A percentile compares a stretch with the other conserved stretches of the same genome.
Evolutionary conservation across 208 protist species (phyloP).

Genomic region (Vickermania spadyakhi): DNA sequence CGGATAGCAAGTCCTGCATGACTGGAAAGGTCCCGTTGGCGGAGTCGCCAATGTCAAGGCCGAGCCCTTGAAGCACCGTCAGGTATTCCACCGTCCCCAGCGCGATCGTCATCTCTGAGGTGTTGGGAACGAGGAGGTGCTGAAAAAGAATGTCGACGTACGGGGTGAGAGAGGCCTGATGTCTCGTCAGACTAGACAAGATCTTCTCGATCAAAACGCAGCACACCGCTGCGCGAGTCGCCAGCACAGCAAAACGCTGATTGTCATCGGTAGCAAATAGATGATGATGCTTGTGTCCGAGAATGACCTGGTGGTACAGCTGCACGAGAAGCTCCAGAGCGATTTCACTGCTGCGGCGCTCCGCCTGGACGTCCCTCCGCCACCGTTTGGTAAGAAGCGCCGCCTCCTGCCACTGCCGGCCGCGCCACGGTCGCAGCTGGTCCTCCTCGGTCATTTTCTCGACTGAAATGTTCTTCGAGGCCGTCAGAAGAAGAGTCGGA

Average conservation of each 20-base stretch:
- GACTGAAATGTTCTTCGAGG: background rate
- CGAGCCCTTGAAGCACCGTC: slow-evolving; percentile 9
- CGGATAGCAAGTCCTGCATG: too few relatives aligned
- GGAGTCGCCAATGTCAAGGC: slow-evolving; percentile 15
- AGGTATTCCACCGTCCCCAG: slow-evolving; percentile 15
- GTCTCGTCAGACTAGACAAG: slow-evolving; percentile 32
- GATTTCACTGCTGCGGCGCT: background rate
- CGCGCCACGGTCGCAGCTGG: background rate
- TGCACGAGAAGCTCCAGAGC: slow-evolving; percentile 6
- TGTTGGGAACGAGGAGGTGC: slow-evolving; percentile 57
- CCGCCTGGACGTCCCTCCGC: slow-evolving; percentile 4
- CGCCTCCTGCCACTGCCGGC: background rate
- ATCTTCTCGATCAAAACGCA: slow-evolving; percentile 45
- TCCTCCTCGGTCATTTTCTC: background rate
- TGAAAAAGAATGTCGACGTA: slow-evolving; percentile 56
- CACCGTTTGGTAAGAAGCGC: background rate
- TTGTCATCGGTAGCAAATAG: slow-evolving; percentile 2
- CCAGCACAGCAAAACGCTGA: slow-evolving; percentile 25
- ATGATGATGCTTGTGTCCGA: background rate
- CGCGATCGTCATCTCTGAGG: slow-evolving; percentile 18
- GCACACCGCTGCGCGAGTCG: slow-evolving; percentile 35
- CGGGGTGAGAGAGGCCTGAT: slow-evolving; percentile 38
- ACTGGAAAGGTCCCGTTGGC: too few relatives aligned
- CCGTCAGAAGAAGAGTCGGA: background rate
- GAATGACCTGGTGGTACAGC: slow-evolving; percentile 12